Evolutionary conservation across 768 basidiomycete genomes (phyloP).

Genomic region (Candolleomyces eurysporus): DNA sequence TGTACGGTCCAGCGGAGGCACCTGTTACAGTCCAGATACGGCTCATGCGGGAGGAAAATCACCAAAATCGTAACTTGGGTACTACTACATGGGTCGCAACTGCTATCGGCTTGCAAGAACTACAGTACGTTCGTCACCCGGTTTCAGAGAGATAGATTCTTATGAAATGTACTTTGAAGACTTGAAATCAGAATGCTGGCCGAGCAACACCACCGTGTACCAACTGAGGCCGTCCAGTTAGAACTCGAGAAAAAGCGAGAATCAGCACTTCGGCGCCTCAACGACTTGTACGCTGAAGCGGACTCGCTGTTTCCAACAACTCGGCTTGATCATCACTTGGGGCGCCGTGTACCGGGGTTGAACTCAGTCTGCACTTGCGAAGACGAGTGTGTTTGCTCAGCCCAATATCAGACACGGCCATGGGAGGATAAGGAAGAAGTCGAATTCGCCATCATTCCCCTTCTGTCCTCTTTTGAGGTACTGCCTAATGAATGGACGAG

Average conservation of each 20-base stretch:
- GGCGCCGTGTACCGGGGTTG: neutral
- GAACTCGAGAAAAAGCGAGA: too few relatives aligned
- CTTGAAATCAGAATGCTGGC: neutral
- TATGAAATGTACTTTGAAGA: neutral
- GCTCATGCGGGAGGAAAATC: neutral
- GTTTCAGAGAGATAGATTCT: neutral
- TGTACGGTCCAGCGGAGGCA: neutral
- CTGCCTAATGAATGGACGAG: neutral
- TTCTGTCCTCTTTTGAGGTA: neutral
- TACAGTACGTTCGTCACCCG: neutral
- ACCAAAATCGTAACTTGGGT: neutral
- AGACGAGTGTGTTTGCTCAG: neutral
- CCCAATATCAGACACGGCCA: neutral
- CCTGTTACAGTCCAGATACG: neutral
- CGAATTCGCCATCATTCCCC: neutral
- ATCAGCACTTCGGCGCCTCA: too few relatives aligned
- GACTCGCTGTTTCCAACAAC: too few relatives aligned
- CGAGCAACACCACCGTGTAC: too few relatives aligned
- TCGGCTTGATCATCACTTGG: neutral
- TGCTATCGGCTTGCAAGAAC: neutral
- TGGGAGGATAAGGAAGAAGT: too few relatives aligned
- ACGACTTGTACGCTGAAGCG: neutral
- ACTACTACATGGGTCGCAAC: neutral
- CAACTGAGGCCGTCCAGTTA: too few relatives aligned
- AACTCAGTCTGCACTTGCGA: neutral